Base-by-base conservation (phyloP, 495 filamentous ascomycete species). In the Peziza echinospora region DNA sequence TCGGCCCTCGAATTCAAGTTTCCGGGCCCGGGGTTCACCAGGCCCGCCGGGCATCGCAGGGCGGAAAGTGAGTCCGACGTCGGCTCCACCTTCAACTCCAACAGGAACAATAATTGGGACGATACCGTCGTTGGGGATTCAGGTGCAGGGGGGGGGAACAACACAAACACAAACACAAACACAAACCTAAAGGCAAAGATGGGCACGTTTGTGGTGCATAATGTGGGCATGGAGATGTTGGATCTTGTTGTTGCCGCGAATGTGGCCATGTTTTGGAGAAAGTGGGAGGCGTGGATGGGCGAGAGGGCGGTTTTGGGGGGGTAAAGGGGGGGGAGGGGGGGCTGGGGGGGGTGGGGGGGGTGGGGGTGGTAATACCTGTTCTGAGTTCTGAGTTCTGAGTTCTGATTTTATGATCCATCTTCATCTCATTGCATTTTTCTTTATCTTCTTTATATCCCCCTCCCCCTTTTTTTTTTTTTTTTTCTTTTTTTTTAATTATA, bases 191-290 rank as follows among this genome's bases (percentile, higher is more conserved):
- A 82, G 50, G 87, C 82, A 0, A 94, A 96, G 63, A 66, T 97
- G 56, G 87, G 87, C 1, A 97, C 94, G 63, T 59, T 94, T 47
- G 80, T 97, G 26, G 72, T 96, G 21, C 77, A 86, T 51, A 77
- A 87, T 51, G 87, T 92, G 53, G 89, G 89, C 0, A 65, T 93
- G 47, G 91, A 91, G 63, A 94, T 97, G 89, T 57, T 93, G 53
- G 89, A 97, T 68, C 58, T 97, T 45, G 69, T 92, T 1, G 84
- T 96, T 23, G 82, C 87, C 8, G 80, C 85, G 34, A 94, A 89
- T 58, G 71, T 96, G 62, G 80, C 78, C 0, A 70, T 94, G 34
- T 96, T 86, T 80, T 93, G 87, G 89, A 77, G 75, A 52, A 74
- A 78, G 1, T 94, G 84, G 75, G 83, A 85, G 49, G 68, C 63